Base-by-base conservation (phyloP, 768 basidiomycete genomes). In the Boletus coccyginus region DNA sequence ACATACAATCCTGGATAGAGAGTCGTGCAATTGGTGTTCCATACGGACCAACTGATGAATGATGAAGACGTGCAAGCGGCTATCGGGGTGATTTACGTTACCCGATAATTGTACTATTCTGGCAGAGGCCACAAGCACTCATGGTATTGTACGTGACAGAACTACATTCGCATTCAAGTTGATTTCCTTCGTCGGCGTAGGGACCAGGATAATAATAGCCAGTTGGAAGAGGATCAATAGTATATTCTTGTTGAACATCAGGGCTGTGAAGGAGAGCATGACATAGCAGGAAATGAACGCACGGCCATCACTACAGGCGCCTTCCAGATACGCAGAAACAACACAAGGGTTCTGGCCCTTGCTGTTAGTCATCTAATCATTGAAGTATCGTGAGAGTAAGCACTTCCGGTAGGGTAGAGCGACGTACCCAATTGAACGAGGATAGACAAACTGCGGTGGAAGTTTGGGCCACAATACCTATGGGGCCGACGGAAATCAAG, bases 121-220 rank as follows among this genome's bases (percentile, higher is more conserved):
- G 85, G 63, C 85, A 86, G 36, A 75, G 64, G 24, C 76, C 81
- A 67, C 85, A 86, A 13, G 85, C 84, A 53, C 78, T 80, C 58
- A 85, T 73, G 27, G 81, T 57, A 13, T 77, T 80, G 59, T 85
- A 86, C 6, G 77, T 76, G 31, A 84, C 78, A 8, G 82, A 77
- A 62, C 74, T 85, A 62, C 85, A 86, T 60, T 78, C 74, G 56
- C 85, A 85, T 6, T 63, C n/a, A n/a, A n/a, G n/a, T n/a, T n/a
- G 40, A 47, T 74, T 67, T 53, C 53, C 17, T 33, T 68, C 35
- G 46, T 51, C 42, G 24, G 19, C 48, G 55, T 66, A 70, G 67
- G 83, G 64, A 66, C 73, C 60, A 55, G 61, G 56, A 69, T 68
- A 70, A 41, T 64, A 61, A 35, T 29, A 73, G 35, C 53, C 60